Evolutionary conservation across 768 basidiomycete species (phyloP).

Genomic region (Mrakia blollopis): DNA sequence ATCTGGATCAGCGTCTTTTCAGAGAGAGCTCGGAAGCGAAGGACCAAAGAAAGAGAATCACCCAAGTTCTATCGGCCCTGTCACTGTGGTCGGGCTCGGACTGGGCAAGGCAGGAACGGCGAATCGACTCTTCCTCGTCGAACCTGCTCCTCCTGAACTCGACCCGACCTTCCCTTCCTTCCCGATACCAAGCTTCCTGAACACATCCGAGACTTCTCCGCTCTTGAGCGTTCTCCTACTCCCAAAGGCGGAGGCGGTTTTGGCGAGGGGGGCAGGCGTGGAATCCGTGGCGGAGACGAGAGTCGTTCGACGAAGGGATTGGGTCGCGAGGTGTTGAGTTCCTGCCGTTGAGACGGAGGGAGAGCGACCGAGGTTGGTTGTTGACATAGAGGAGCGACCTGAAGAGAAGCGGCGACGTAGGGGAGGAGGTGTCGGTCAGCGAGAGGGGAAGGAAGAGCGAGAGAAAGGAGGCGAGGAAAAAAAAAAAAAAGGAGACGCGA

Average conservation of each 20-base stretch:
- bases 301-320: neutral
- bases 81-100: too few relatives aligned
- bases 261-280: neutral
- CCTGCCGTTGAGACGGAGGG: conserved; percentile 6
- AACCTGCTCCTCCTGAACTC: neutral
- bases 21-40: too few relatives aligned
- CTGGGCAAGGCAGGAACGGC: too few relatives aligned
- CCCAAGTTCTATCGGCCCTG: too few relatives aligned
- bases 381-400: conserved; percentile 7
- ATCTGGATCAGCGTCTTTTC: too few relatives aligned
- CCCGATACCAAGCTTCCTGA: conserved; percentile 16
- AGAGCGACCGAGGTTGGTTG: conserved; percentile 8
- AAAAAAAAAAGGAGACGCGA: too few relatives aligned
- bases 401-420: too few relatives aligned
- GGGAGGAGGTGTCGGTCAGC: neutral
- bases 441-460: neutral
- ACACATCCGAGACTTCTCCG: conserved; percentile 11
- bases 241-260: neutral
- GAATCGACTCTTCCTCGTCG: neutral
- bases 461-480: neutral
- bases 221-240: neutral
- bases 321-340: neutral
- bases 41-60: too few relatives aligned
- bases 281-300: neutral
- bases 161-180: neutral